Evolutionary conservation across 768 basidiomycete genomes (phyloP).

Genomic region (Krasilnikovozyma curviuscula): DNA sequence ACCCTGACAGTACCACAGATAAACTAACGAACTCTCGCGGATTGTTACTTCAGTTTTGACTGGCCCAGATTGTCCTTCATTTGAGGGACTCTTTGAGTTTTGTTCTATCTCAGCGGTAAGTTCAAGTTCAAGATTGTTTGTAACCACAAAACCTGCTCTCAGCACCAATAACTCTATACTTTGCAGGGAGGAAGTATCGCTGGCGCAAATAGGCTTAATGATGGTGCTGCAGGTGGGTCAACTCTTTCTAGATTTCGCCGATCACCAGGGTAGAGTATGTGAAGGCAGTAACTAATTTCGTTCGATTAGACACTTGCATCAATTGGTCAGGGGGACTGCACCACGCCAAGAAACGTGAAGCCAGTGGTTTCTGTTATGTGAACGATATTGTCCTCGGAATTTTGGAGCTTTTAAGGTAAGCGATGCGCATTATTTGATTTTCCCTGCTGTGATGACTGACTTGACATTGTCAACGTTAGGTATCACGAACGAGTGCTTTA

Average conservation of each 20-base stretch:
- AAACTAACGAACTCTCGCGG: neutral
- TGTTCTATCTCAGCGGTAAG: conserved; percentile 93
- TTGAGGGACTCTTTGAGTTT: conserved; percentile 92
- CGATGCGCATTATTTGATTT: neutral
- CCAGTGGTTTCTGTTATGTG: conserved; percentile 96
- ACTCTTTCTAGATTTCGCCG: no score
- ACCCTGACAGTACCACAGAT: neutral
- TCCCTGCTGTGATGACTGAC: no score
- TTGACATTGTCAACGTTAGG: no score
- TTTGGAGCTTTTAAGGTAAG: conserved; percentile 69
- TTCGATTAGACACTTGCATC: conserved; percentile 62
- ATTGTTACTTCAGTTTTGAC: conserved; percentile 32
- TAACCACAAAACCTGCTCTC: no score
- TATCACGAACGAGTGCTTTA: conserved; percentile 64
- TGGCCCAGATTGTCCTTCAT: conserved; percentile 90
- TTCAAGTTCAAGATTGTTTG: no score
- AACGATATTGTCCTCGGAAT: conserved; percentile 86
- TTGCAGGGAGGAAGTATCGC: no score
- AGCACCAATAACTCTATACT: no score
- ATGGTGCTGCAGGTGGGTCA: no score
- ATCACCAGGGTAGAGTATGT: no score
- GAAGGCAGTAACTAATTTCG: no score
- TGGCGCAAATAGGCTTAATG: no score
- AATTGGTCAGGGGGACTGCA: conserved; percentile 98
- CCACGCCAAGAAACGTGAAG: conserved; percentile 98